A percentile compares a stretch with the other conserved stretches of the same genome.
Conservation (phyloP, 2,329 filamentous ascomycete genomes). For the Aspergillus sp. region DNA sequence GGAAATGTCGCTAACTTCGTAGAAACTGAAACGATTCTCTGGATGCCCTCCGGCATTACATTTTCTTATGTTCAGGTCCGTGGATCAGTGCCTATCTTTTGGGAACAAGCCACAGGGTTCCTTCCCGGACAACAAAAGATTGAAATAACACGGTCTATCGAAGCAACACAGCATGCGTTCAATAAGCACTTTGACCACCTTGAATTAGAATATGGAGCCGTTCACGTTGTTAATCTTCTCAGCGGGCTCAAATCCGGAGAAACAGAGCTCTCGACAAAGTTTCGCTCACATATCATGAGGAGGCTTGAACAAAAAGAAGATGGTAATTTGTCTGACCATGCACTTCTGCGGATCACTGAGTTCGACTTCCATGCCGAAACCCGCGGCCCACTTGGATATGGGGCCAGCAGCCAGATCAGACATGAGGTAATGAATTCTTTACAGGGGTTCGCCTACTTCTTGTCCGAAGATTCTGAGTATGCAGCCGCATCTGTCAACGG, state of each 20-base stretch:
- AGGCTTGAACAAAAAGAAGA: conserved; percentile 58
- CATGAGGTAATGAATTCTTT: conserved; percentile 71
- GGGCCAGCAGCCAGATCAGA: conserved; percentile 79
- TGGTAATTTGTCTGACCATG: conserved; percentile 56
- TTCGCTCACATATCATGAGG: conserved; percentile 67
- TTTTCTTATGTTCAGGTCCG: conserved; percentile 93
- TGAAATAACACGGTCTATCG: conserved; percentile 74
- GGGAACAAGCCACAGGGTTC: conserved; percentile 86
- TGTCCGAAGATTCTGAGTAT: conserved; percentile 64
- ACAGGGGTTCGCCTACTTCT: conserved; percentile 85
- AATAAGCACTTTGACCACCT: conserved; percentile 91
- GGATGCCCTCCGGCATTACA: conserved; percentile 66
- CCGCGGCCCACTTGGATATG: conserved; percentile 76
- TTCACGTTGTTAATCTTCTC: conserved; percentile 91
- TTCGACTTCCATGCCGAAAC: conserved; percentile 98
- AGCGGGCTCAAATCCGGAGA: conserved; percentile 84
- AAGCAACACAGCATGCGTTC: conserved; percentile 90
- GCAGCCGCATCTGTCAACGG: conserved; percentile 31
- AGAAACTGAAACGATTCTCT: conserved; percentile 92
- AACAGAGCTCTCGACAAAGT: conserved; percentile 72
- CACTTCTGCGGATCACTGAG: conserved; percentile 71
- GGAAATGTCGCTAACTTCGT: conserved; percentile 98
- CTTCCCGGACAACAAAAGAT: conserved; percentile 94
- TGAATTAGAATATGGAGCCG: conserved; percentile 76
- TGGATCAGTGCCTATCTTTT: conserved; percentile 92